Evolutionary conservation across 2,329 filamentous ascomycete species (phyloP), one percentile per base, ranked within the genome.

Genomic region (Sporothrix sp.): DNA sequence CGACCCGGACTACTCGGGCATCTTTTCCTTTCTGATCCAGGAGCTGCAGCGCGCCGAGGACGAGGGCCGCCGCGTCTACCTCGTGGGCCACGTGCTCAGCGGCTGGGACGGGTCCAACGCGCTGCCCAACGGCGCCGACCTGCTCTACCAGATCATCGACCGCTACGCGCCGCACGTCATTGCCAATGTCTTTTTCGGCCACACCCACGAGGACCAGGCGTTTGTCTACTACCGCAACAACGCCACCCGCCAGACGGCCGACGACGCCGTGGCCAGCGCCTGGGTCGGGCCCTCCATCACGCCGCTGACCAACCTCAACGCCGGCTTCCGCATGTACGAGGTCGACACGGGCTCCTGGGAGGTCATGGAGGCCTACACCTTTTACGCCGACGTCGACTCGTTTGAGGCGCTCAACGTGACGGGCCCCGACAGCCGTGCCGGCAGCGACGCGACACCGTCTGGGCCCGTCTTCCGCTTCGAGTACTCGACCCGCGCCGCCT

Each of bases 21-120:
- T 79, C 59, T 65, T 81, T 3, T 62, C 67, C 14, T 80, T 76
- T 73, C 66, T 81, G 7, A 71, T 76, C 5, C 49, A 57, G 3
- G 72, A 81, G 58, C 70, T 82, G 0, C 68, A 75, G 47, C 65
- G 66, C 2, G 75, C 78, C 3, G 77, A 81, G 56, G 64, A 64
- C 39, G 67, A 68, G 1, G 67, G 68, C 32, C 70, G 80, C 59
- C 69, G 73, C 20, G 78, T 76, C 21, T 81, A 73, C 63, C 68
- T 82, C 36, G 71, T 80, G 28, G 75, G 74, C 2, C 78, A 82
- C 57, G 78, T 78, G 67, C 71, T 71, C 18, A 76, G 76, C 7
- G 63, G 69, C 32, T 59, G 62, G 3, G 74, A 79, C 57, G 69
- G 71, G 23, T 62, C 61, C 3, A 78, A 79, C 52, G 71, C 75